Percentiles rank a stretch among this genome's conserved stretches.
Evolutionary conservation across 108 stramenopile genomes (phyloP).

Genomic region (Cyclotella cryptica): DNA sequence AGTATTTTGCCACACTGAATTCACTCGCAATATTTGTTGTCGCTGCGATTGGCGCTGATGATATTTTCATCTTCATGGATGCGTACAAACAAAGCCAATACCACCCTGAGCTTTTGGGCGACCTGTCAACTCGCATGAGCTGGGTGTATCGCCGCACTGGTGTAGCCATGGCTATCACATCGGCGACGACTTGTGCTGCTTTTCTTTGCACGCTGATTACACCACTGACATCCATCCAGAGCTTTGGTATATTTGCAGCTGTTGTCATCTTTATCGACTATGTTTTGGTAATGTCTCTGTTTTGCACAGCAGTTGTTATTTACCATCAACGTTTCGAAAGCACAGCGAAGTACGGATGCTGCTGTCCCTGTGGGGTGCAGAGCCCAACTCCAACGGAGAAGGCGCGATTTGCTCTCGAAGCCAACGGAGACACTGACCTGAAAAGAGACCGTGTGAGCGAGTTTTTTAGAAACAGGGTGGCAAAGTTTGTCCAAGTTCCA

Average conservation of each 20-base stretch:
- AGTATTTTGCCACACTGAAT: slow-evolving; percentile 65
- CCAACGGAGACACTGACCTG: slow-evolving; percentile 22
- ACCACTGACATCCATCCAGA: slow-evolving; percentile 50
- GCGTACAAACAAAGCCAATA: slow-evolving; percentile 57
- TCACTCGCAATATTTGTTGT: slow-evolving; percentile 63
- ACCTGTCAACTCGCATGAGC: slow-evolving; percentile 58
- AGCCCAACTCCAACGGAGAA: slow-evolving; percentile 41
- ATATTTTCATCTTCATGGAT: slow-evolving; percentile 70
- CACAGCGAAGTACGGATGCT: slow-evolving; percentile 38
- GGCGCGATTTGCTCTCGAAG: slow-evolving; percentile 13
- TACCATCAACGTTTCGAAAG: slow-evolving; percentile 58
- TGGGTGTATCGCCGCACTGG: slow-evolving; percentile 66
- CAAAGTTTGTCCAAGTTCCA: slow-evolving; percentile 44
- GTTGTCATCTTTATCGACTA: slow-evolving; percentile 66
- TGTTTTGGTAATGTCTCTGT: slow-evolving; percentile 66
- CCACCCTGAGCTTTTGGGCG: slow-evolving; percentile 37
- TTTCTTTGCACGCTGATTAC: slow-evolving; percentile 62
- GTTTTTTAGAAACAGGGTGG: slow-evolving; percentile 48
- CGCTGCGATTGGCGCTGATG: slow-evolving; percentile 64
- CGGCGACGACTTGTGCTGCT: slow-evolving; percentile 64
- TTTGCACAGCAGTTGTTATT: slow-evolving; percentile 66
- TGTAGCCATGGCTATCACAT: slow-evolving; percentile 63
- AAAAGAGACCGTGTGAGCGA: slow-evolving; percentile 55
- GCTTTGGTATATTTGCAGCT: slow-evolving; percentile 67
- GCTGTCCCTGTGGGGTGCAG: slow-evolving; percentile 43